A percentile compares a stretch with the other conserved stretches of the same genome.
Evolutionary conservation across 805 yeast genomes (phyloP).

Genomic region (Huiozyma sinensis): DNA sequence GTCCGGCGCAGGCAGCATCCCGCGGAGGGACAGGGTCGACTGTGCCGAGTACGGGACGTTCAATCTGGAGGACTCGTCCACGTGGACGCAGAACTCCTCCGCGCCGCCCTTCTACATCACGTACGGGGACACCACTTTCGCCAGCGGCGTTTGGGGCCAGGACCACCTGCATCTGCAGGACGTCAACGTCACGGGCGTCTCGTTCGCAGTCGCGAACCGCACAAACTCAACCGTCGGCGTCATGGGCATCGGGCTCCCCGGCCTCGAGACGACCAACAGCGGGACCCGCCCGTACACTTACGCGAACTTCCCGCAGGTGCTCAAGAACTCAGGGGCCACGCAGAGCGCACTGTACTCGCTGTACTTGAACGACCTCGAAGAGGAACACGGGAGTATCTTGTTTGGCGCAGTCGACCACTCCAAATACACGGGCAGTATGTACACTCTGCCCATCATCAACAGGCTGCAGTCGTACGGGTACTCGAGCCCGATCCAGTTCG

Average conservation of each 20-base stretch:
- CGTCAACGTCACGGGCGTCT: constrained; percentile 23
- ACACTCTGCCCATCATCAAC: constrained; percentile 26
- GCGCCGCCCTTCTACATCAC: constrained; percentile 30
- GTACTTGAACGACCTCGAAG: constrained; percentile 38
- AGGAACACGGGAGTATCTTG: constrained; percentile 35
- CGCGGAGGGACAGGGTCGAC: constrained; percentile 7
- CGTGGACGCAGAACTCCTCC: constrained; percentile 27
- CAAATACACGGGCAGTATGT: constrained; percentile 28
- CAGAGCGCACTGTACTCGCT: constrained; percentile 32
- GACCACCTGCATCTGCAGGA: constrained; percentile 41
- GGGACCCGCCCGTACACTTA: constrained; percentile 9
- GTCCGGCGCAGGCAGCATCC: neutral
- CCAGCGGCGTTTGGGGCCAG: constrained; percentile 44
- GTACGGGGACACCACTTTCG: constrained; percentile 43
- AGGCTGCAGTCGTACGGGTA: constrained; percentile 8
- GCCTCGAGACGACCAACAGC: constrained; percentile 50
- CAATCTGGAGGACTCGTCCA: constrained; percentile 23
- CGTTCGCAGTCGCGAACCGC: constrained; percentile 25
- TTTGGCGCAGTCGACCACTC: constrained; percentile 35
- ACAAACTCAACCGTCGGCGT: constrained; percentile 34
- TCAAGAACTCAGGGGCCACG: constrained; percentile 29
- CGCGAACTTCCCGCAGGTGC: constrained; percentile 13
- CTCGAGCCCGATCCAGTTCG: constrained; percentile 17
- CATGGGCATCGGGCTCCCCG: constrained; percentile 43
- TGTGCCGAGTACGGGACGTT: constrained; percentile 35